Evolutionary conservation across 2,329 filamentous ascomycete species (phyloP), one percentile per base, ranked within the genome.

Genomic region (Clarireedia sp.): DNA sequence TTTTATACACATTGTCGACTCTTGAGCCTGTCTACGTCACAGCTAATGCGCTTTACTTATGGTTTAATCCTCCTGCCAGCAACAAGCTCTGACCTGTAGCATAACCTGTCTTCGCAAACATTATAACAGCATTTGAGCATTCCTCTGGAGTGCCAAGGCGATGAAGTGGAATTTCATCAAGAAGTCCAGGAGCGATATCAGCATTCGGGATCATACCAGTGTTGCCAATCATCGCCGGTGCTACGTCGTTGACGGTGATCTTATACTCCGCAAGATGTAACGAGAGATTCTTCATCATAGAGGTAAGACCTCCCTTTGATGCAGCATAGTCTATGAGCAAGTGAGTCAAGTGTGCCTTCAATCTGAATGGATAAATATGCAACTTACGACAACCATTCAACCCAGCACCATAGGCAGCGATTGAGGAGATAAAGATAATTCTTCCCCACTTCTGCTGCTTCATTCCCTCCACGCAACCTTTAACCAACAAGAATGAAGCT

Each of bases 181-280:
- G 60, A 17, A 59, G 57, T 17, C 64, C 63, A 21, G 64, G 62
- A 16, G 63, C 57, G 12, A 57, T 55, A 46, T 64, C 59, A 5
- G 61, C 53, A 71, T 57, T 38, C 8, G 70, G 69, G 57, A 77
- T 64, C 73, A 78, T 76, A 16, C 67, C 69, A 17, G 75, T 76
- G 14, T 69, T 67, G 37, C 73, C 69, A 55, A 77, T 74, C 63
- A 76, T 61, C 8, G 75, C 75, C 8, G 75, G 75, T 17, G 75
- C 74, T 14, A 77, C 70, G 37, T 72, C 74, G 61, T 78, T 78
- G 1, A 75, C 73, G 17, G 73, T 75, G 43, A 78, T 68, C 12
- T 73, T 74, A 48, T 72, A 72, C 56, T 67, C 69, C 6, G 70
- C 72, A 59, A 76, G 73, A 50, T 67, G 67, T 3, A 60, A 62